These are phyloP conservation scores for Hericium rajendrae DNA, from an alignment of 768 basidiomycete species.

Conservation along the genomic window DNA sequence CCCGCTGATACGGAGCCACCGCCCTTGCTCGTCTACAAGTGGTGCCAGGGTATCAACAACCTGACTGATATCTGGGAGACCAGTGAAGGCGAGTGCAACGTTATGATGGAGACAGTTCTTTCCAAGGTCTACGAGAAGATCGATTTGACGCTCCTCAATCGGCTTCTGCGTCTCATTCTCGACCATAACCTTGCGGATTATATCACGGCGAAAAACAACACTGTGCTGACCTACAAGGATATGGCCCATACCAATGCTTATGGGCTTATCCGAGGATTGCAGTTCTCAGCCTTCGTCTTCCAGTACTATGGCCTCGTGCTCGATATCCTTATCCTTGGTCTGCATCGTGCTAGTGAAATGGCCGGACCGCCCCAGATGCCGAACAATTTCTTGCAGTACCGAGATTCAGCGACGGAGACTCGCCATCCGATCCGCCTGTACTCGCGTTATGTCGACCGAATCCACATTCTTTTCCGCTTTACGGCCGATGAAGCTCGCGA, in stretches of 20 bases:
- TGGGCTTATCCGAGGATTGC: conserved; percentile 93
- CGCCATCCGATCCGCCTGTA: conserved; percentile 97
- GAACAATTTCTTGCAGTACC: conserved; percentile 97
- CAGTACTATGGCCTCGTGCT: conserved; percentile 96
- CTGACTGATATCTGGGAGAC: conserved; percentile 98
- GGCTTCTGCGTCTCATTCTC: conserved; percentile 88
- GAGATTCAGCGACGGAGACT: conserved; percentile 90
- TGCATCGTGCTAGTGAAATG: conserved; percentile 99
- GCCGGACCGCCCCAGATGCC: conserved; percentile 96
- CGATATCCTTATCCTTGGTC: conserved; percentile 89
- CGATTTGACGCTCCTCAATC: conserved; percentile 91
- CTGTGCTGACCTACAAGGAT: conserved; percentile 88
- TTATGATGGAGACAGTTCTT: conserved; percentile 97
- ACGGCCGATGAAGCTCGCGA: conserved; percentile 95
- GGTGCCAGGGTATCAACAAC: conserved; percentile 99
- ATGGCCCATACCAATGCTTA: conserved; percentile 99
- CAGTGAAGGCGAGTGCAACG: conserved; percentile 93
- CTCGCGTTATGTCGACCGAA: conserved; percentile 89
- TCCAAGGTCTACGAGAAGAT: conserved; percentile 99
- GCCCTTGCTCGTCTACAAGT: conserved; percentile 95
- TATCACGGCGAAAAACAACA: conserved; percentile 99
- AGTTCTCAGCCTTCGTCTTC: conserved; percentile 99
- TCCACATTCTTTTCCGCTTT: conserved; percentile 97
- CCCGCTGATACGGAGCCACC: conserved; percentile 95
- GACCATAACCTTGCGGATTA: conserved; percentile 99